Evolutionary conservation across 2,329 filamentous ascomycete species (phyloP).

Genomic region (Leptographium flavum): DNA sequence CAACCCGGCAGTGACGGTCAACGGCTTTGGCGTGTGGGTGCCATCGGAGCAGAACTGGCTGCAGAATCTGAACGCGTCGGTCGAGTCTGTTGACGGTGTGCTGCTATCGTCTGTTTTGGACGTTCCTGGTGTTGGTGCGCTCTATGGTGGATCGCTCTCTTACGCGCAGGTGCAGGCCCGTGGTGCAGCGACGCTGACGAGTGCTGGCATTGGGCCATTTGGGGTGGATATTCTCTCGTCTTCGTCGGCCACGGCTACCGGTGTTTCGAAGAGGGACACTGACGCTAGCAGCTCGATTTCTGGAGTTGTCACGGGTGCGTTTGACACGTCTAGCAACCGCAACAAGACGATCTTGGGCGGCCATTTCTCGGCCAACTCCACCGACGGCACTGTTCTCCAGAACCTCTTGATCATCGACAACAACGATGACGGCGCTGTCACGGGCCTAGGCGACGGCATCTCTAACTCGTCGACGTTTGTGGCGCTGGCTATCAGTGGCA

Average conservation of each 20-base stretch:
- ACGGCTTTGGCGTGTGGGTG: conserved; percentile 85
- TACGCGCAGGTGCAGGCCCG: conserved; percentile 61
- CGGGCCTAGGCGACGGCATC: conserved; percentile 53
- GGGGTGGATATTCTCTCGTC: conserved; percentile 38
- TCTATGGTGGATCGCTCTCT: conserved; percentile 74
- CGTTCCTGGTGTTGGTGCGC: conserved; percentile 43
- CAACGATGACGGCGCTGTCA: conserved; percentile 49
- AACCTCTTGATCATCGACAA: conserved; percentile 78
- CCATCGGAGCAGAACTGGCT: conserved; percentile 78
- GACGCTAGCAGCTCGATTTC: conserved; percentile 27
- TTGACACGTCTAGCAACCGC: conserved; percentile 48
- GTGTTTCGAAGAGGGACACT: conserved; percentile 32
- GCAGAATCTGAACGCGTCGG: conserved; percentile 53
- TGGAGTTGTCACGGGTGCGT: conserved; percentile 66
- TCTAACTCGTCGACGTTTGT: conserved; percentile 61
- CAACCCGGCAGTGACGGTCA: conserved; percentile 44
- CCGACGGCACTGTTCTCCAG: conserved; percentile 55
- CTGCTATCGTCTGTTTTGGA: conserved; percentile 57
- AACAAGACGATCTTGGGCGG: conserved; percentile 85
- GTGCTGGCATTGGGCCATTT: conserved; percentile 37
- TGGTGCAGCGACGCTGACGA: conserved; percentile 54
- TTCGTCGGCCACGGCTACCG: conserved; percentile 15
- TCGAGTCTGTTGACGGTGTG: conserved; percentile 55
- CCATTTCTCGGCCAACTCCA: conserved; percentile 60
- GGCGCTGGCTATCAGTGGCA: conserved; percentile 51